Base-by-base conservation (phyloP, 75 land plant genomes). In the Selaginella moellendorffii region DNA sequence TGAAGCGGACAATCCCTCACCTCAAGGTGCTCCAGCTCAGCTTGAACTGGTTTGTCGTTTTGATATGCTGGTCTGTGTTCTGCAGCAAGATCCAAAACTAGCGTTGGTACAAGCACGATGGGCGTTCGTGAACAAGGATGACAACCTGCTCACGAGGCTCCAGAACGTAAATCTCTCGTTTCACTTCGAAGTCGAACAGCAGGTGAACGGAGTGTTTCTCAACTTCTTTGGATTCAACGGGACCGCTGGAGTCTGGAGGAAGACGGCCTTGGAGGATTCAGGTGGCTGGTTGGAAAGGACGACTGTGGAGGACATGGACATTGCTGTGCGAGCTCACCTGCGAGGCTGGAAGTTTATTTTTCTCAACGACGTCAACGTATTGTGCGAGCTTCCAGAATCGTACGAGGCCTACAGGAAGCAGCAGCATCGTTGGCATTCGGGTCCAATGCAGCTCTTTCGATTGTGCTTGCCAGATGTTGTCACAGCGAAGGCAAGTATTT, bases 391-490 rank as follows among this genome's bases (percentile, higher is more conserved):
- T 36, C 90, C 90, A 30, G 90, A 85, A 65, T 77, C 79, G 2
- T 88, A 78, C 65, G 90, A 88, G 67, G 90, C 95, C 24, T 88
- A 85, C 68, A 62, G 80, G 68, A 88, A 85, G 67, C 95, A 88
- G 70, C 95, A 88, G 53, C 90, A 88, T 62, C 74, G 95, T 2
- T 88, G 90, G 90, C 90, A 88, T 77, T 88, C 95, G 10, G 96
- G 96, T 30, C 96, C 90, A 24, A 86, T 89, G 96, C 86, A 86
- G 30, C 80, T 86, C 26, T 81, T 86, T 63, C 81, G 90, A n/a
- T 29, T 89, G 21, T 81, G 84, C 67, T 69, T 86, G 63, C 79
- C 82, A 22, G 80, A 80, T 28, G 75, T 89, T 5, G 71, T 89
- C 22, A 65, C 67, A 52, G 71, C 96, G 29, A 83, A 86, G 90